Conservation (phyloP, 176 grass and related monocot species). For the Phyllostachys edulis region DNA sequence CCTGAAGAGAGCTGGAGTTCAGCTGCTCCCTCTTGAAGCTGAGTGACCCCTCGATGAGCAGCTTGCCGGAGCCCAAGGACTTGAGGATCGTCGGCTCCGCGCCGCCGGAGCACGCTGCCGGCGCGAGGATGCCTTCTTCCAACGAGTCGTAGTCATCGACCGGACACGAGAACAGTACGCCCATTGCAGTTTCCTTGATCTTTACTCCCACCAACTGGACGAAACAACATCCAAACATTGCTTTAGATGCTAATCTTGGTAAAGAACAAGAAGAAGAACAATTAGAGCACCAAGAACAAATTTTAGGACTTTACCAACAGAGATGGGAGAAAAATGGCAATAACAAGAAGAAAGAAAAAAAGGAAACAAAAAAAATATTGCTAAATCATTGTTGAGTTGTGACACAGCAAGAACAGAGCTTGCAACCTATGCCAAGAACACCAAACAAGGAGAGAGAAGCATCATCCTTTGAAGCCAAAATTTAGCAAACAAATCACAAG, state of each 20-base stretch:
- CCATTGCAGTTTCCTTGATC: conserved; percentile 25
- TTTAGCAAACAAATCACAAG: not conserved
- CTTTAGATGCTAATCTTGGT: not conserved
- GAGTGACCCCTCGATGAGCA: conserved; percentile 62
- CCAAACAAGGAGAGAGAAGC: not conserved
- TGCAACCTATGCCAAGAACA: not conserved
- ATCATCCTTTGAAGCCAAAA: not conserved
- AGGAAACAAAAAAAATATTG: not conserved
- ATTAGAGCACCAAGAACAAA: not conserved
- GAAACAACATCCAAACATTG: not conserved
- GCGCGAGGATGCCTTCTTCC: not conserved
- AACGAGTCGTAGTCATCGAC: conserved; percentile 43
- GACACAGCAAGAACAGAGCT: not conserved
- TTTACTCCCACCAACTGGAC: not conserved
- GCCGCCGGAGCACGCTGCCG: not conserved
- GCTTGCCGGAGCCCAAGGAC: conserved; percentile 66
- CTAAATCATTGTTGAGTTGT: not conserved
- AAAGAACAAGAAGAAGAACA: not conserved
- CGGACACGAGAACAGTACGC: conserved; percentile 50
- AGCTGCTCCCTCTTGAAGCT: conserved; percentile 66
- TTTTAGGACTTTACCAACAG: not conserved
- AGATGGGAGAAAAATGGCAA: not conserved
- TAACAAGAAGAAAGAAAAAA: not conserved
- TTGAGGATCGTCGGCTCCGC: conserved; percentile 45
- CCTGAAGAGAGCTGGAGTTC: conserved; percentile 31